Evolutionary conservation across 1,139 yeast species (phyloP).

Genomic region (Kurtzmaniella natalensis): DNA sequence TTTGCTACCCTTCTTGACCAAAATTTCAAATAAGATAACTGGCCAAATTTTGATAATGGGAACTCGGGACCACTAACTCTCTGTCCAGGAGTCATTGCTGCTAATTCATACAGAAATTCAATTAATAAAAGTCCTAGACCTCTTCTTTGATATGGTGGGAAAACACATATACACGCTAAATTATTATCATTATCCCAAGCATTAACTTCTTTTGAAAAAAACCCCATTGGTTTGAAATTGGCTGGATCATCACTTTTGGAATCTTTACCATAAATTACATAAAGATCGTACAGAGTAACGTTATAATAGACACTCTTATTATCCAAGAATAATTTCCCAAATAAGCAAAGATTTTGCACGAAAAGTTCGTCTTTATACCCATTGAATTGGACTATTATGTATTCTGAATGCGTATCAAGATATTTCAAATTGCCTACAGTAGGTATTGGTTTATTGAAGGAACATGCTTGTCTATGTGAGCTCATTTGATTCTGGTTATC

Average conservation of each 20-base stretch:
- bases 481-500: constrained; percentile 32
- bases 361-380: constrained; percentile 63
- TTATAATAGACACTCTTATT: constrained; percentile 84
- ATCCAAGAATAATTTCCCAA: constrained; percentile 86
- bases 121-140: constrained; percentile 76
- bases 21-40: constrained; percentile 63
- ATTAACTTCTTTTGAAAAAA: constrained; percentile 80
- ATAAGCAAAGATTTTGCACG: constrained; percentile 77
- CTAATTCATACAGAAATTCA: constrained; percentile 75
- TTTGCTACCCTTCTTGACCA: constrained; percentile 56
- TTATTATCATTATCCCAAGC: constrained; percentile 80
- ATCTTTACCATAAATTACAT: constrained; percentile 55
- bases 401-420: constrained; percentile 46
- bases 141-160: constrained; percentile 86
- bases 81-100: constrained; percentile 47
- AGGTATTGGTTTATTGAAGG: constrained; percentile 25
- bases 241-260: constrained; percentile 18
- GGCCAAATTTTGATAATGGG: constrained; percentile 83
- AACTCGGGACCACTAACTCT: constrained; percentile 81
- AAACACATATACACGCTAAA: constrained; percentile 82
- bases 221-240: constrained; percentile 67
- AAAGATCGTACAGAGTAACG: constrained; percentile 76
- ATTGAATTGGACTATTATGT: constrained; percentile 56
- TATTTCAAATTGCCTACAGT: constrained; percentile 67
- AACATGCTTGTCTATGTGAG: constrained; percentile 46